Base-by-base conservation (phyloP, 768 basidiomycete species). In the Saitozyma podzolica region DNA sequence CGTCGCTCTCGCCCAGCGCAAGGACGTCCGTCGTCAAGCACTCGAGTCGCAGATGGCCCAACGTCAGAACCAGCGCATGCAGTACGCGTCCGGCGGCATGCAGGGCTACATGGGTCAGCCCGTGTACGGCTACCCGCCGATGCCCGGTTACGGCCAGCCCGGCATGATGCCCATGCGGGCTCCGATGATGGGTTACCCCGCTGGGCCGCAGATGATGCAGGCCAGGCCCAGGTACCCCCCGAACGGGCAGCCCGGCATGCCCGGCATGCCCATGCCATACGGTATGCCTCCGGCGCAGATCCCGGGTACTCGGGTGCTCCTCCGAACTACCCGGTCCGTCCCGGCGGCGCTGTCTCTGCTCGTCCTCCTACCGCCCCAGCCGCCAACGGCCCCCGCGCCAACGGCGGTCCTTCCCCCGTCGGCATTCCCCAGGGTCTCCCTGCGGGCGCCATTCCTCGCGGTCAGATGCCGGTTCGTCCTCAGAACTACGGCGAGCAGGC, bases 21-120 rank as follows among this genome's bases (percentile, higher is more conserved):
- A 93, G 66, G 96, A 99, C 77, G 91, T 96, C 75, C 91, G 96
- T 80, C 87, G 94, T 76, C 95, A 98, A 81, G 94, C 98, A 80
- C 86, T 99, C 72, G 96, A 98, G 83, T 93, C 90, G 78, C 96
- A 98, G 84, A 94, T 97, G 77, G 92, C 92, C 67, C 93, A 97
- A 82, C 92, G 96, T 79, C 90, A 92, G 82, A 76, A 71, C 70
- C 92, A 97, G 82, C 86, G 95, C 66, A 89, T 94, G 86, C 92
- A 94, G 77, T 95, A 97, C 84, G 91, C 90, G 63, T 90, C 91
- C 51, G 89, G 90, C 67, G 77, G 77, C 59, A 86, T 69, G 58
- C 75, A 86, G 67, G 87, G 89, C 64, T 89, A 90, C 84, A 85
- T 94, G 83, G 72, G 67, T 58, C 81, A 81, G 60, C 90, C 90